phyloP scores from a whole-genome alignment of 768 basidiomycete species.

The Plicaturopsis crispa region DNA sequence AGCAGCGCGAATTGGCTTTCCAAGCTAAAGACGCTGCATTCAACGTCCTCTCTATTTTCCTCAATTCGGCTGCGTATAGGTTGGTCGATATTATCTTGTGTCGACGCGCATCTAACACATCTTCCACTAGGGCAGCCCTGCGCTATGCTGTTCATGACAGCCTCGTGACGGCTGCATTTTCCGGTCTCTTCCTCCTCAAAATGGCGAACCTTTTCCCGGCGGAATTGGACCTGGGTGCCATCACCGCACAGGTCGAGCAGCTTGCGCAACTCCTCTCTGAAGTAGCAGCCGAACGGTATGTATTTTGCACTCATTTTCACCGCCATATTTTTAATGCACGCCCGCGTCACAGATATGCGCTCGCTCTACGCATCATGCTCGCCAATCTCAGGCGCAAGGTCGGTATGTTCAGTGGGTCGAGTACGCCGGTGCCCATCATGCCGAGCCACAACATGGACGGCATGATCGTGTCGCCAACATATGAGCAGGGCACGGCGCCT shows the following conservation, averaged over 20 bases:
- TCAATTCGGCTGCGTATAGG: constrained; percentile 78
- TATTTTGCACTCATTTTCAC: constrained; percentile 1
- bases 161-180: constrained; percentile 87
- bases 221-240: constrained; percentile 69
- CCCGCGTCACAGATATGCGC: constrained; percentile 79
- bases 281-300: constrained; percentile 84
- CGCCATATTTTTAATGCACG: too few species aligned
- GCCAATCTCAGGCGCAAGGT: constrained; percentile 87
- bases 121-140: constrained; percentile 60
- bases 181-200: constrained; percentile 85
- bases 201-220: constrained; percentile 91
- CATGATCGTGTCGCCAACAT: constrained; percentile 48
- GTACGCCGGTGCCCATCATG: constrained; percentile 39
- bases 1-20: constrained; percentile 91
- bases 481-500: constrained; percentile 44
- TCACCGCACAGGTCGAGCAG: constrained; percentile 83
- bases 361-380: constrained; percentile 90
- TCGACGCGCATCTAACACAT: constrained; percentile 3
- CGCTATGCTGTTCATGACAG: constrained; percentile 91
- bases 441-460: constrained; percentile 48
- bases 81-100: constrained; percentile 21
- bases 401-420: constrained; percentile 48
- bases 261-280: constrained; percentile 86
- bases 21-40: constrained; percentile 92
- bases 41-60: constrained; percentile 76